Percentiles rank a stretch among this genome's conserved stretches.
These are phyloP conservation scores for Phlegmacium glaucopus DNA, from an alignment of 768 basidiomycete genomes.

Conservation along the genomic window DNA sequence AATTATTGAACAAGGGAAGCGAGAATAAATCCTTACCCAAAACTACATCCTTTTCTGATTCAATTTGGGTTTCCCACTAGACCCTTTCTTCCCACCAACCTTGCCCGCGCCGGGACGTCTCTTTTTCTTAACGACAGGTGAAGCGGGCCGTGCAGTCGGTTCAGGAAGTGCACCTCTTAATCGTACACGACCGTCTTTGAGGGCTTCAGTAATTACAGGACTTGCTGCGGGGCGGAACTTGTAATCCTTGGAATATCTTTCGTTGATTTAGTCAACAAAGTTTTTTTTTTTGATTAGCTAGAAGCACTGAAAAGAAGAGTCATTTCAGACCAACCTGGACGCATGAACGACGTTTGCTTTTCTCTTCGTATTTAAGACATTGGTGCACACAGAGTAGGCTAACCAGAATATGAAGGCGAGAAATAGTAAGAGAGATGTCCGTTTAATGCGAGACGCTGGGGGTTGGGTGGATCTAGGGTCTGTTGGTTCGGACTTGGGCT, in stretches of 20 bases:
- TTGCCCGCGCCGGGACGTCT: slow-evolving; percentile 18
- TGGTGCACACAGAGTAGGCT: slow-evolving; percentile 31
- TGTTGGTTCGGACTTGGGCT: not conserved
- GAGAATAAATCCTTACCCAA: not conserved
- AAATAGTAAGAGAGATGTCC: slow-evolving; percentile 39
- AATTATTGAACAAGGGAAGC: not conserved
- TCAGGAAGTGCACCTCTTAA: slow-evolving; percentile 66
- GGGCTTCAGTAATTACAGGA: slow-evolving; percentile 72
- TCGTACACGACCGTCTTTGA: slow-evolving; percentile 66
- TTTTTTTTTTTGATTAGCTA: not conserved
- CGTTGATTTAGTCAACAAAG: no score
- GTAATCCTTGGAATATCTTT: slow-evolving; percentile 81
- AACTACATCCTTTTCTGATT: slow-evolving; percentile 9
- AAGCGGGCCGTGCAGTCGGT: slow-evolving; percentile 20
- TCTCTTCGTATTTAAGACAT: slow-evolving; percentile 20
- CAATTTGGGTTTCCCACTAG: slow-evolving; percentile 8
- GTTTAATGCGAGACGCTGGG: slow-evolving; percentile 42
- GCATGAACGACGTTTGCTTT: slow-evolving; percentile 55
- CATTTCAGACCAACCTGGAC: slow-evolving; percentile 44
- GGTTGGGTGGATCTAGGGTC: slow-evolving; percentile 37
- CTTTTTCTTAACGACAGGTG: slow-evolving; percentile 8
- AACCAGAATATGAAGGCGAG: slow-evolving; percentile 43
- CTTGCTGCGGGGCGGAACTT: slow-evolving; percentile 84
- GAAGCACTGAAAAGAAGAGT: not conserved
- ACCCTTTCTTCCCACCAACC: slow-evolving; percentile 14